Conservation (phyloP, 108 stramenopile species). For the Fistulifera solaris region DNA sequence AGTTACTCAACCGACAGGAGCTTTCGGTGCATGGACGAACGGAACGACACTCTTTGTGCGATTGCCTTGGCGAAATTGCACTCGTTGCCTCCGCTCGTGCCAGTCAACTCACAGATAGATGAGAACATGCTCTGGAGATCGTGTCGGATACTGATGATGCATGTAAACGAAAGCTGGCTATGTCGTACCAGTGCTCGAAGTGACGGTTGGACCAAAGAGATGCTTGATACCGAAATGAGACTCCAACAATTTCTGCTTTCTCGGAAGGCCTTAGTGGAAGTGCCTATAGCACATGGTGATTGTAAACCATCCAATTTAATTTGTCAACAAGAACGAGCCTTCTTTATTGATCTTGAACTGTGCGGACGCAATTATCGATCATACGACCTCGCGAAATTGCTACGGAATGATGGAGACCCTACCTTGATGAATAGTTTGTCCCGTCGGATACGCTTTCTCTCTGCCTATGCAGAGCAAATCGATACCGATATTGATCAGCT, state of each 20-base stretch:
- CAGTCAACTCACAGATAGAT: not conserved
- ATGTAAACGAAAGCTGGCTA: not conserved
- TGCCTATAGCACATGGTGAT: constrained; percentile 15
- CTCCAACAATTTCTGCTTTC: not conserved
- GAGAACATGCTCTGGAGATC: constrained; percentile 12
- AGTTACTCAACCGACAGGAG: not conserved
- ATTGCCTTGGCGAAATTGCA: constrained; percentile 5
- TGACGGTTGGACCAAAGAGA: constrained; percentile 1
- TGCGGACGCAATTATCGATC: constrained; percentile 10
- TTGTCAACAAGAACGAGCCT: not conserved
- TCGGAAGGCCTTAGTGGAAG: constrained; percentile 1
- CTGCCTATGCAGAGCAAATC: not conserved
- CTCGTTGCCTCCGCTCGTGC: not conserved
- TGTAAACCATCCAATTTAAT: constrained; percentile 14
- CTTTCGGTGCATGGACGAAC: not conserved
- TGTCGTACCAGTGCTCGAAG: not conserved
- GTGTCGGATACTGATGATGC: not conserved
- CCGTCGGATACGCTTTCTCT: not conserved
- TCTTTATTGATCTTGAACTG: constrained; percentile 15
- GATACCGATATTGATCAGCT: not conserved
- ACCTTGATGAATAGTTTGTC: not conserved
- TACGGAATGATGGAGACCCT: constrained; percentile 2
- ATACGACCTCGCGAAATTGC: constrained; percentile 19
- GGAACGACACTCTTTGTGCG: constrained; percentile 1
- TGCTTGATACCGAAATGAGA: not conserved